These are phyloP conservation scores for Uronychia setigera DNA, from an alignment of 73 alveolate species.

Conservation along the genomic window DNA sequence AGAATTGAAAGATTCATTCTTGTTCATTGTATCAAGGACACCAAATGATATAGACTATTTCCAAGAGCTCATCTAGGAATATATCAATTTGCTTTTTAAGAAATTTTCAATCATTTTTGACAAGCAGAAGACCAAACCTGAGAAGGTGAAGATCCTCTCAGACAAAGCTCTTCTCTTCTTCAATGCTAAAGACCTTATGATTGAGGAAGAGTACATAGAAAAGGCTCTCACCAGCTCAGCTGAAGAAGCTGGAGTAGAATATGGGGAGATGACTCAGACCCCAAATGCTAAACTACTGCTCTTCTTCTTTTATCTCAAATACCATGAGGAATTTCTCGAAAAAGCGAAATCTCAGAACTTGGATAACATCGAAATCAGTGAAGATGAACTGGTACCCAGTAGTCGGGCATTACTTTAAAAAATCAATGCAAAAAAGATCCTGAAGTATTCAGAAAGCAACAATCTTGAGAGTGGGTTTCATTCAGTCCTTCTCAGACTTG, in stretches of 20 bases:
- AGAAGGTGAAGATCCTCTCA: no score
- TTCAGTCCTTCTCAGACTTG: neutral
- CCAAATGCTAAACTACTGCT: no score
- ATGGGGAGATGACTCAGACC: no score
- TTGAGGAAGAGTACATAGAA: no score
- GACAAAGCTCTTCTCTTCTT: no score
- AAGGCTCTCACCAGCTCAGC: no score
- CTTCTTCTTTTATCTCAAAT: no score
- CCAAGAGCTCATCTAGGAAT: neutral
- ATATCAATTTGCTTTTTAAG: neutral
- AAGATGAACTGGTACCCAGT: neutral
- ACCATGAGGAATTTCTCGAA: neutral
- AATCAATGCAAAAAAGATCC: neutral
- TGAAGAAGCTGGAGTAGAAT: no score
- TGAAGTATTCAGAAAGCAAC: neutral
- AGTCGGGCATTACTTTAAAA: neutral
- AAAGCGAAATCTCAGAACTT: neutral
- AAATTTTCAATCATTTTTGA: neutral
- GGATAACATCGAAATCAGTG: neutral
- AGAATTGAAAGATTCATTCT: neutral
- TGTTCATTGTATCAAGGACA: neutral
- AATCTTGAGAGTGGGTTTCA: neutral
- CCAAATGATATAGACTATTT: neutral
- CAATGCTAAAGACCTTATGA: no score
- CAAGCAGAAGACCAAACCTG: constrained; percentile 2